These are phyloP conservation scores for Trametes meyenii DNA, from an alignment of 768 basidiomycete genomes.

Conservation along the genomic window DNA sequence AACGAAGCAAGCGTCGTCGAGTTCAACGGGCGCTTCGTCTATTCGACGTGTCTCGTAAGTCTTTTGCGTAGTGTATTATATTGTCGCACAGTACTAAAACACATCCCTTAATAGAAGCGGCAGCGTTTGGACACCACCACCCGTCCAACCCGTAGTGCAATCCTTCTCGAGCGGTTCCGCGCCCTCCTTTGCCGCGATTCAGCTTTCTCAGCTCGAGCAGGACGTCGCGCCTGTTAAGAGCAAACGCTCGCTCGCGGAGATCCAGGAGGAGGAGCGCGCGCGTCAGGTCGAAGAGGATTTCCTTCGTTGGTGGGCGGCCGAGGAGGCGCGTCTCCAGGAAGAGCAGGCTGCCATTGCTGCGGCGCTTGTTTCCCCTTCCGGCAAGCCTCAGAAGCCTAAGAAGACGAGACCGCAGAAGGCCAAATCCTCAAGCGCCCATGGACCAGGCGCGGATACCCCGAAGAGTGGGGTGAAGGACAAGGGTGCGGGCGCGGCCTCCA, in stretches of 20 bases:
- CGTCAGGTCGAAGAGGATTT: slow-evolving; percentile 77
- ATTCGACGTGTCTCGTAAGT: slow-evolving; percentile 57
- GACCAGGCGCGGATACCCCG: not conserved
- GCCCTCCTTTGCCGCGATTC: slow-evolving; percentile 83
- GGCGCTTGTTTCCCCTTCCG: not conserved
- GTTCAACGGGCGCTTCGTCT: slow-evolving; percentile 26
- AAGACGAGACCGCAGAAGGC: slow-evolving; percentile 16
- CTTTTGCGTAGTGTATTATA: not conserved
- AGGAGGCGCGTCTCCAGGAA: slow-evolving; percentile 69
- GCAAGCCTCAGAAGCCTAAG: slow-evolving; percentile 3
- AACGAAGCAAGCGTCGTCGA: slow-evolving; percentile 45
- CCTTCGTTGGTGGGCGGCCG: slow-evolving; percentile 85
- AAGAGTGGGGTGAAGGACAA: slow-evolving; percentile 1
- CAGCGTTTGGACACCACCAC: slow-evolving; percentile 68
- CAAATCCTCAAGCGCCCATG: not conserved
- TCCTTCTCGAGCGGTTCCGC: slow-evolving; percentile 32
- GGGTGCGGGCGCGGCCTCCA: not conserved
- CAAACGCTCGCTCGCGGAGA: slow-evolving; percentile 72
- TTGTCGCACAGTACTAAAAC: slow-evolving; percentile 2
- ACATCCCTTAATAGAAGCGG: slow-evolving; percentile 36
- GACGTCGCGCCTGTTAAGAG: slow-evolving; percentile 45
- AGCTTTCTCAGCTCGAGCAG: slow-evolving; percentile 71
- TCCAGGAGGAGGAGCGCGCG: slow-evolving; percentile 81
- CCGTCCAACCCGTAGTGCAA: slow-evolving; percentile 50
- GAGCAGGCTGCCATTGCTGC: slow-evolving; percentile 41